A percentile compares a stretch with the other conserved stretches of the same genome.
phyloP scores from a whole-genome alignment of 805 yeast species.

The Wickerhamomyces canadensis region DNA sequence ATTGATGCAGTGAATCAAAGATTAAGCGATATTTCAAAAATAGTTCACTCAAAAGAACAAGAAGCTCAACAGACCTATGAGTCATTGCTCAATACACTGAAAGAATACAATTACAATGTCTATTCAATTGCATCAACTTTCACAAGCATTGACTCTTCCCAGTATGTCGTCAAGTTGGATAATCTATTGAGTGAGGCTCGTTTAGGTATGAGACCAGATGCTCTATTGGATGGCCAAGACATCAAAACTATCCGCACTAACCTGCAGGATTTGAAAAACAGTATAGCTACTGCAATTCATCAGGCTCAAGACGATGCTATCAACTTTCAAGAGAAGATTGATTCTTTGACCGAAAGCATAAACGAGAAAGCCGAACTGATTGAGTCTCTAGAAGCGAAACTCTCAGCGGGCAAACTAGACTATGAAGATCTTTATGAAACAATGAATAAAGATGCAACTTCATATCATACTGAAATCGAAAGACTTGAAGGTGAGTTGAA shows the following conservation, averaged over 20 bases:
- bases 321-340: constrained; percentile 52
- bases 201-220: constrained; percentile 41
- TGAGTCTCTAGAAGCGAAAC: constrained; percentile 52
- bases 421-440: constrained; percentile 53
- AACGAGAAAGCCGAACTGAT: constrained; percentile 51
- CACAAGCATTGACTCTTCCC: constrained; percentile 20
- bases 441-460: constrained; percentile 45
- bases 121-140: constrained; percentile 39
- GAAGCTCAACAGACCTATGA: constrained; percentile 46
- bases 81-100: constrained; percentile 44
- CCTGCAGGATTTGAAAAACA: constrained; percentile 40
- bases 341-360: constrained; percentile 47
- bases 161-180: constrained; percentile 38
- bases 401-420: constrained; percentile 44
- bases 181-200: constrained; percentile 35
- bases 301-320: constrained; percentile 51
- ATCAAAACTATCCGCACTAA: constrained; percentile 32
- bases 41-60: constrained; percentile 42
- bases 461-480: constrained; percentile 61
- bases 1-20: constrained; percentile 42
- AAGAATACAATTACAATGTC: constrained; percentile 50
- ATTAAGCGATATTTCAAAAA: constrained; percentile 40
- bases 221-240: constrained; percentile 32
- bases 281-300: constrained; percentile 40
- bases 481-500: constrained; percentile 54